Conservation (phyloP, 2,329 filamentous ascomycete genomes). For the Fusarium proliferatum region DNA sequence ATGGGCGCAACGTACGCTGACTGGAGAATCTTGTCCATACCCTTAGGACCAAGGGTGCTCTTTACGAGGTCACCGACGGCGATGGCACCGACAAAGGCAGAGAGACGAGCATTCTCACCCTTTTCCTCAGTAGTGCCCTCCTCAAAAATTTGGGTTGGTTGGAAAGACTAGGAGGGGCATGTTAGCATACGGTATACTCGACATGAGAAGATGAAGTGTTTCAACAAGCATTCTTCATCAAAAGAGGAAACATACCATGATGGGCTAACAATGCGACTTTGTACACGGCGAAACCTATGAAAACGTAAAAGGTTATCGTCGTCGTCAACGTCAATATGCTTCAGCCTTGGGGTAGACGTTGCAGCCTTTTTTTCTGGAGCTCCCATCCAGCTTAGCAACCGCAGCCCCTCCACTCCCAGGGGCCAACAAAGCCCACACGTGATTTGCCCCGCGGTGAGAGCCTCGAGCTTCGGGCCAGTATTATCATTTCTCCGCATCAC, state of each 20-base stretch:
- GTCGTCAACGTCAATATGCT: constrained; percentile 43
- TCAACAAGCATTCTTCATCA: not conserved
- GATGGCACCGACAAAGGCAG: constrained; percentile 98
- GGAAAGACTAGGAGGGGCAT: constrained; percentile 66
- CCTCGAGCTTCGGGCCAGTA: constrained; percentile 47
- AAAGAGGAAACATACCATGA: constrained; percentile 46
- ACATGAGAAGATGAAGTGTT: not conserved
- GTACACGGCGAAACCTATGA: constrained; percentile 40
- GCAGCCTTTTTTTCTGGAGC: constrained; percentile 47
- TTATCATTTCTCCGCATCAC: constrained; percentile 54
- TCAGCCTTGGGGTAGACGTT: constrained; percentile 46
- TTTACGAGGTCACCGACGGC: constrained; percentile 98
- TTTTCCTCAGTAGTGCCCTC: constrained; percentile 98
- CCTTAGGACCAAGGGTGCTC: constrained; percentile 95
- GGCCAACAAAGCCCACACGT: constrained; percentile 47
- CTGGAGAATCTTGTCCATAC: constrained; percentile 98
- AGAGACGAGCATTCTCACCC: constrained; percentile 97
- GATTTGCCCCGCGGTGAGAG: constrained; percentile 54
- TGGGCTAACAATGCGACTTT: constrained; percentile 34
- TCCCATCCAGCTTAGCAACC: constrained; percentile 44
- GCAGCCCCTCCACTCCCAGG: constrained; percentile 44
- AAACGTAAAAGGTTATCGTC: constrained; percentile 39
- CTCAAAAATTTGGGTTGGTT: constrained; percentile 97
- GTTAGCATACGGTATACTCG: constrained; percentile 32
- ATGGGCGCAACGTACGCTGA: constrained; percentile 76